Evolutionary conservation across 208 protist genomes (phyloP).

Genomic region (Trichomonas tenax): DNA sequence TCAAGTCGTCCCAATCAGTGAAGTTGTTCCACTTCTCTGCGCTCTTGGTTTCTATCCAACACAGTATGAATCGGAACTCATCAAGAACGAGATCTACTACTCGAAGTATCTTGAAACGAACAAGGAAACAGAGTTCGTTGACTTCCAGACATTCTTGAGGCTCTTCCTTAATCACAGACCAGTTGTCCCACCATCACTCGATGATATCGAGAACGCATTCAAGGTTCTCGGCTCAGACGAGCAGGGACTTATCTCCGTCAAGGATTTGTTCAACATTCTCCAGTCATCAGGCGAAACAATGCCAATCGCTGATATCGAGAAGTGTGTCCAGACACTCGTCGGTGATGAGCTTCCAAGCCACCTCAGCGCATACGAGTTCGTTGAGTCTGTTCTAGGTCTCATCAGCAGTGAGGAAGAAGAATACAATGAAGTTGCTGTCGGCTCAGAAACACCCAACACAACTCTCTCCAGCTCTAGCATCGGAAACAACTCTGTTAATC

Average conservation of each 20-base stretch:
- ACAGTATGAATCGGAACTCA: background rate
- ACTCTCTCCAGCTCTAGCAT: background rate
- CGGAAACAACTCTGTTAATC: background rate
- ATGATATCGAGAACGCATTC: background rate
- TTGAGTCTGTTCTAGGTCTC: background rate
- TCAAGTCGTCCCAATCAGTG: background rate
- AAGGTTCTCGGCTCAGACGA: background rate
- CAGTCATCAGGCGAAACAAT: background rate
- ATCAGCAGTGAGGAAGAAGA: background rate
- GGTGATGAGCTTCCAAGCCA: background rate
- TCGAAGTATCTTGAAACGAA: slow-evolving; percentile 1
- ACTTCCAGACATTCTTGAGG: slow-evolving; percentile 11
- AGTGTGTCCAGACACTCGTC: background rate
- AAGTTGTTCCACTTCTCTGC: background rate
- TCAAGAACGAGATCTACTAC: slow-evolving; percentile 3
- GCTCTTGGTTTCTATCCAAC: slow-evolving; percentile 11
- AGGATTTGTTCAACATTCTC: background rate
- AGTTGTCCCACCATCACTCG: background rate
- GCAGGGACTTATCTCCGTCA: background rate
- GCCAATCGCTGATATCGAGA: background rate
- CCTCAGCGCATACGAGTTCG: background rate
- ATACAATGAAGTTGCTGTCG: background rate
- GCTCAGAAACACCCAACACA: background rate
- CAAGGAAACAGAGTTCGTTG: background rate
- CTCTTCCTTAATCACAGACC: background rate